These are phyloP conservation scores for Gastrodia elata DNA, from an alignment of 106 monocot genomes.

Conservation along the genomic window DNA sequence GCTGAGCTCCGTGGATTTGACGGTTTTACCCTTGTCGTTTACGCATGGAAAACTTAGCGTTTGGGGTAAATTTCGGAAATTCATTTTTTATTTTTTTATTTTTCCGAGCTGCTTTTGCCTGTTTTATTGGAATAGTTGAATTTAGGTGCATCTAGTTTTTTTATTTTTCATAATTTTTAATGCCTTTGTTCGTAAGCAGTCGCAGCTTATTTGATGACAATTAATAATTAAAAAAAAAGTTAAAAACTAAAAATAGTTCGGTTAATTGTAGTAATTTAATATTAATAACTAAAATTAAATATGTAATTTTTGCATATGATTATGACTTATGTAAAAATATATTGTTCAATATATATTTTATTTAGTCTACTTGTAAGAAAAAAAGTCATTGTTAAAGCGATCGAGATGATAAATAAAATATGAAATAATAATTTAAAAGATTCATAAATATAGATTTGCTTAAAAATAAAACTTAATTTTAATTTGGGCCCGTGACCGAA, in stretches of 20 bases:
- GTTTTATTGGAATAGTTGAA: no score
- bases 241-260: not conserved
- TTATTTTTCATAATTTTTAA: not conserved
- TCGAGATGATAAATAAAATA: not conserved
- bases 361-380: no score
- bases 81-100: not conserved
- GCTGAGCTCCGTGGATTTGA: slow-evolving; percentile 34
- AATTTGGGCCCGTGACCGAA: not conserved
- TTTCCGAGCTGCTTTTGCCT: not conserved
- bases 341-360: no score
- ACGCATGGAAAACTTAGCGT: slow-evolving; percentile 37
- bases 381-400: no score
- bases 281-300: no score
- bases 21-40: slow-evolving; percentile 52
- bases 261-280: no score
- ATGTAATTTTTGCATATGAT: no score
- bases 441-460: not conserved
- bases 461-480: not conserved
- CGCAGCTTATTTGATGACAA: not conserved
- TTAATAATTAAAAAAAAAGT: not conserved
- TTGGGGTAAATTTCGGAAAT: not conserved
- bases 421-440: not conserved
- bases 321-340: no score
- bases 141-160: not conserved
- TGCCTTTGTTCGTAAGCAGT: not conserved